Conservation (phyloP, 2,329 filamentous ascomycete genomes). For the Aspergillus novoparasiticus region DNA sequence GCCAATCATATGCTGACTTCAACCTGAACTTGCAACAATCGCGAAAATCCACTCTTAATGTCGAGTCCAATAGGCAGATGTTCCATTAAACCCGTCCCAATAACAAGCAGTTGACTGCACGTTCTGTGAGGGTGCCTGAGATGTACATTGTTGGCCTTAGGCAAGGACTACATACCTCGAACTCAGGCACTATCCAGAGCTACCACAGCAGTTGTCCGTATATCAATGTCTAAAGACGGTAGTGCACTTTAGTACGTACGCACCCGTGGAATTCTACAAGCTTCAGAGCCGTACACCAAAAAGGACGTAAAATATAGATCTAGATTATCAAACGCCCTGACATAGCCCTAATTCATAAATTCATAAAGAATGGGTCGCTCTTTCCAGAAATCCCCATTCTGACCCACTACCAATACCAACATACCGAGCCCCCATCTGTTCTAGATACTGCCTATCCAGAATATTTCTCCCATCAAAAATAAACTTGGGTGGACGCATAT, state of each 20-base stretch:
- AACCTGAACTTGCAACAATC: not conserved
- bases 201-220: not conserved
- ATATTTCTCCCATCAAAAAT: constrained; percentile 50
- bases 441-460: constrained; percentile 31
- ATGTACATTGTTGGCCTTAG: not conserved
- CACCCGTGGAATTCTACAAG: not conserved
- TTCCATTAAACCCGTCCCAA: not conserved
- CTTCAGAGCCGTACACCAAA: not conserved
- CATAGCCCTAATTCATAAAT: not conserved
- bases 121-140: not conserved
- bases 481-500: constrained; percentile 48
- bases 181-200: not conserved
- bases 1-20: not conserved
- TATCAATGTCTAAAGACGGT: too few species aligned
- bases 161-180: not conserved
- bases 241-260: too few species aligned
- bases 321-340: not conserved
- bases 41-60: not conserved
- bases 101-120: not conserved
- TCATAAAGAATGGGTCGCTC: not conserved
- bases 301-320: not conserved
- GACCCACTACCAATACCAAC: constrained; percentile 29
- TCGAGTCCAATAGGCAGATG: not conserved
- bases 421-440: constrained; percentile 34
- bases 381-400: not conserved